Evolutionary conservation across 2,329 filamentous ascomycete species (phyloP), one percentile per base, ranked within the genome.

Genomic region (Ustulina deusta): DNA sequence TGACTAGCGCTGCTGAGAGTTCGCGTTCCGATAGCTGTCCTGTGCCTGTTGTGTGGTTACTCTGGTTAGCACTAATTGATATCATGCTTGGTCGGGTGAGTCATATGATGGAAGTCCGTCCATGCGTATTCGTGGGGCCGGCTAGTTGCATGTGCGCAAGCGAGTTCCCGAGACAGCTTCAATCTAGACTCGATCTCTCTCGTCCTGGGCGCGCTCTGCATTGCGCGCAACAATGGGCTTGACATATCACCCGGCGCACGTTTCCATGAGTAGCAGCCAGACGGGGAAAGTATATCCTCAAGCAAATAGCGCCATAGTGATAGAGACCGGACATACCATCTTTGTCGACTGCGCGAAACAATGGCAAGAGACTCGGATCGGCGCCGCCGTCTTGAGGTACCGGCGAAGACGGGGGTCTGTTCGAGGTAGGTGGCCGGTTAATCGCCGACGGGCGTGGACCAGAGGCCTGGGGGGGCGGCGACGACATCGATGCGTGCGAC

Each of bases 311-410:
- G 10, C 20, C 13, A 59, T 13, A 10, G 15, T 11, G 27, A 49
- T n/a, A 61, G 44, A 58, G 17, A 58, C 9, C 7, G 15, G 49
- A 80, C 83, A 73, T 82, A 92, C 92, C 86, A 80, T 93, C 87
- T 77, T 93, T 94, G 81, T 99, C 97, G 15, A 97, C 95, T 0
- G 94, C 93, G 68, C 92, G 87, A 82, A 98, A 99, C 29, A 98
- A 84, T 3, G 92, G 92, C 78, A 93, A 89, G 20, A 99, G 85
- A 0, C 89, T 90, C n/a, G 90, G 86, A 76, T 94, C 91, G 59
- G 89, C 86, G 55, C 83, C 82, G 51, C 79, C 79, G 32, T 85
- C 75, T 73, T 83, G 79, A 75, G 84, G 83, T 71, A 86, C 81
- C 69, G 93, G 86, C 73, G 90, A 89, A 72, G 89, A 87, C 74